These are phyloP conservation scores for Ophiostoma sp. DNA, from an alignment of 2,329 filamentous ascomycete genomes.

Conservation along the genomic window DNA sequence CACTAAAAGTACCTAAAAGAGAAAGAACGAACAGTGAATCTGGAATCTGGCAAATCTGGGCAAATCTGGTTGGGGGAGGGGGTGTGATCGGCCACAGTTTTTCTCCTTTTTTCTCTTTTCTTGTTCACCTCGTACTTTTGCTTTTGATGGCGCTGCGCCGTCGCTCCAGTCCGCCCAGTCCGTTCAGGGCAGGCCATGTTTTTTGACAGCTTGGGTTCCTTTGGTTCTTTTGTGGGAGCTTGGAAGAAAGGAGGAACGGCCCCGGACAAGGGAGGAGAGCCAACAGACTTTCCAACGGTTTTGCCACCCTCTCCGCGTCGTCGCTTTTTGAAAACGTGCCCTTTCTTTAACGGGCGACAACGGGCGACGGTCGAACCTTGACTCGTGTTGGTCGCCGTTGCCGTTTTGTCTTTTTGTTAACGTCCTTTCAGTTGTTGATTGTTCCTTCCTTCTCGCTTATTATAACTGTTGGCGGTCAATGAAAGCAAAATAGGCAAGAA, in stretches of 20 bases:
- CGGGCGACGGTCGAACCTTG: not conserved
- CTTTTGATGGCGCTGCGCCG: not conserved
- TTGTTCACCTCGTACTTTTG: not conserved
- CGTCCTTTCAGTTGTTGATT: not conserved
- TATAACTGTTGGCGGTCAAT: too few species aligned
- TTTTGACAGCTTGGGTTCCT: not conserved
- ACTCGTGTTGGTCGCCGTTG: not conserved
- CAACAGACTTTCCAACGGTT: constrained; percentile 3
- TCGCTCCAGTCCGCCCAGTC: not conserved
- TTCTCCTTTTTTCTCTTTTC: not conserved
- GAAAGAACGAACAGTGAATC: not conserved
- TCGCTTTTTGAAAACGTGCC: not conserved
- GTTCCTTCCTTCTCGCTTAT: not conserved
- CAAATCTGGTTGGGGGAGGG: not conserved
- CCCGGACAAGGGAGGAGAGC: not conserved
- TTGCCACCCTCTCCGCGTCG: not conserved
- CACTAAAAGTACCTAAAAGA: too few species aligned
- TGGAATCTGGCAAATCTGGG: not conserved
- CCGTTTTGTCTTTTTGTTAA: not conserved
- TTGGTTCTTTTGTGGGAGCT: not conserved
- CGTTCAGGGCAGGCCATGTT: not conserved
- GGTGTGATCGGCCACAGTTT: not conserved
- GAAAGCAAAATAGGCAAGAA: too few species aligned
- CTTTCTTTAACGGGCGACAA: not conserved
- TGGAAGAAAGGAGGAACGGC: not conserved